Evolutionary conservation across 164 flowering plant species (phyloP).

Genomic region (Warburgia ugandensis): DNA sequence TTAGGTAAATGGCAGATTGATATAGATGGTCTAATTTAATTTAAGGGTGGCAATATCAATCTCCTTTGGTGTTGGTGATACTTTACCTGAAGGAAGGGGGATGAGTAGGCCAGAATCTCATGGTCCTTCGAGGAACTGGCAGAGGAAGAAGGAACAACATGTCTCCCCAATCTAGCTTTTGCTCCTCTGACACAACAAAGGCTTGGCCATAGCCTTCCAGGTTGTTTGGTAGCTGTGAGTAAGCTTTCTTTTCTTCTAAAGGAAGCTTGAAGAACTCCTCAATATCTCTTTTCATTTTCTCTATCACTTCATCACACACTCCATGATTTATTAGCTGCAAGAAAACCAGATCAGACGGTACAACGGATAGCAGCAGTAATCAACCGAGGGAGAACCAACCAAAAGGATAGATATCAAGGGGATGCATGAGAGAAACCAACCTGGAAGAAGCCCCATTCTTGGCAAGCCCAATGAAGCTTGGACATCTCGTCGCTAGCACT

Average conservation of each 20-base stretch:
- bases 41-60: neutral
- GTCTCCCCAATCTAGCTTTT: slow-evolving; percentile 54
- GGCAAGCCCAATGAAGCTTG: slow-evolving; percentile 35
- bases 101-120: slow-evolving; percentile 29
- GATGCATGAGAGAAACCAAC: slow-evolving; percentile 8
- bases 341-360: neutral
- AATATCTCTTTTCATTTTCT: slow-evolving; percentile 30
- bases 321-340: slow-evolving; percentile 39
- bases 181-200: slow-evolving; percentile 39
- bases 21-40: neutral
- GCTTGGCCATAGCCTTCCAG: slow-evolving; percentile 57
- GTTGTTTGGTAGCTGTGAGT: slow-evolving; percentile 25
- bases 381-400: neutral
- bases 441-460: slow-evolving; percentile 56
- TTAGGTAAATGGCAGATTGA: neutral
- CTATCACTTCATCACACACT: slow-evolving; percentile 21
- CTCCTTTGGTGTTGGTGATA: neutral
- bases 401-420: neutral
- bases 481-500: slow-evolving; percentile 23
- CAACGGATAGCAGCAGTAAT: neutral
- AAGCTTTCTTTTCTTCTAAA: slow-evolving; percentile 38
- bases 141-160: slow-evolving; percentile 27
- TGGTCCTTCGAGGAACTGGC: slow-evolving; percentile 20
- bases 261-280: slow-evolving; percentile 39
- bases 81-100: slow-evolving; percentile 38